A percentile compares a stretch with the other conserved stretches of the same genome.
phyloP scores from a whole-genome alignment of 768 basidiomycete genomes.

The Tylopilus rubrobrunneus region DNA sequence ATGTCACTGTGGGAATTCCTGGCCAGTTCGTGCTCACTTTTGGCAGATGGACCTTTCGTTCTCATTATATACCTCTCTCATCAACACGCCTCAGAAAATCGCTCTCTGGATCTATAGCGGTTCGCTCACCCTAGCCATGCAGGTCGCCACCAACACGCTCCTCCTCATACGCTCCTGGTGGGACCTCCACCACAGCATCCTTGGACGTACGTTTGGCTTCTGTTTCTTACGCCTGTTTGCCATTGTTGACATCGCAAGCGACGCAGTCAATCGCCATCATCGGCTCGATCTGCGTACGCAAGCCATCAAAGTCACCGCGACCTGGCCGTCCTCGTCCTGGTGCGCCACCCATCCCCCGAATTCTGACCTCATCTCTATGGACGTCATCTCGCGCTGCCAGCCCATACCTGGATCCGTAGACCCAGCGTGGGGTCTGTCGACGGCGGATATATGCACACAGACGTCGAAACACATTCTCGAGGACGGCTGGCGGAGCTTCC shows the following conservation, averaged over 20 bases:
- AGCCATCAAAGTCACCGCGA: conserved; percentile 78
- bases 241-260: neutral
- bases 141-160: conserved; percentile 62
- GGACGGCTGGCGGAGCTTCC: conserved; percentile 90
- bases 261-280: conserved; percentile 70
- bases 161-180: conserved; percentile 79
- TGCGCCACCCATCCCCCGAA: conserved; percentile 20
- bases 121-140: conserved; percentile 63
- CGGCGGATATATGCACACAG: conserved; percentile 73
- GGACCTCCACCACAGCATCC: conserved; percentile 74
- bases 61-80: neutral
- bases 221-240: too few relatives aligned
- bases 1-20: too few relatives aligned
- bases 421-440: conserved; percentile 67
- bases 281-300: conserved; percentile 79
- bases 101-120: conserved; percentile 42
- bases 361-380: conserved; percentile 7
- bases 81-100: conserved; percentile 23
- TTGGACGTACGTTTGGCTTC: conserved; percentile 21
- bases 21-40: too few relatives aligned
- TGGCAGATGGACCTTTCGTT: too few relatives aligned
- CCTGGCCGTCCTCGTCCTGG: conserved; percentile 87
- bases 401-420: conserved; percentile 62
- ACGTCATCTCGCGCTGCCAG: conserved; percentile 47
- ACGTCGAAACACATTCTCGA: conserved; percentile 50